phyloP scores from a whole-genome alignment of 495 filamentous ascomycete species.

The Penicillium salamii region DNA sequence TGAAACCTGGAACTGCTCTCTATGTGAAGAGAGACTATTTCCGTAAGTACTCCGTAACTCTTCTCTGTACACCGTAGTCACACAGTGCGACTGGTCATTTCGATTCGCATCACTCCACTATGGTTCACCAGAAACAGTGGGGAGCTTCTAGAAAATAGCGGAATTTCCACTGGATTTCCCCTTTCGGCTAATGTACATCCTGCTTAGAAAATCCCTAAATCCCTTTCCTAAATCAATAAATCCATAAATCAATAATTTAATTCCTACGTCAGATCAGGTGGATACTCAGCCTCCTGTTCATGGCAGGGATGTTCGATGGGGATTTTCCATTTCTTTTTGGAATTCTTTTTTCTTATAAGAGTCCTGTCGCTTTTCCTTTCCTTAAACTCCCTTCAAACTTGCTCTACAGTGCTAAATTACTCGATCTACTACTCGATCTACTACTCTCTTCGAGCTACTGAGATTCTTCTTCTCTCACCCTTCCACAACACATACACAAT shows the following conservation, averaged over 20 bases:
- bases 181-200: slow-evolving; percentile 13
- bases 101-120: slow-evolving; percentile 11
- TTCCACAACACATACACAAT: slow-evolving; percentile 29
- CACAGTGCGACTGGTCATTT: too few relatives aligned
- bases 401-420: background rate
- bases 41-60: background rate
- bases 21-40: too few relatives aligned
- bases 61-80: too few relatives aligned
- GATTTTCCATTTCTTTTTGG: background rate
- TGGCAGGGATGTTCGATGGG: slow-evolving; percentile 34
- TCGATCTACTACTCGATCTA: slow-evolving; percentile 11
- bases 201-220: too few relatives aligned
- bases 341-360: slow-evolving; percentile 22
- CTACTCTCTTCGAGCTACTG: slow-evolving; percentile 11
- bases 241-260: too few relatives aligned
- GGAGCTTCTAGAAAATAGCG: slow-evolving; percentile 43
- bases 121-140: slow-evolving; percentile 25
- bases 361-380: slow-evolving; percentile 12
- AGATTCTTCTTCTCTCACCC: background rate
- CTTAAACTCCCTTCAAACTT: background rate
- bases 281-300: slow-evolving; percentile 39
- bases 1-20: slow-evolving; percentile 2
- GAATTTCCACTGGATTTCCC: slow-evolving; percentile 39
- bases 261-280: slow-evolving; percentile 35
- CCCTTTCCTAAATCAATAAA: too few relatives aligned